Conservation (phyloP, 306 rosid genomes). For the Cicer arietinum region DNA sequence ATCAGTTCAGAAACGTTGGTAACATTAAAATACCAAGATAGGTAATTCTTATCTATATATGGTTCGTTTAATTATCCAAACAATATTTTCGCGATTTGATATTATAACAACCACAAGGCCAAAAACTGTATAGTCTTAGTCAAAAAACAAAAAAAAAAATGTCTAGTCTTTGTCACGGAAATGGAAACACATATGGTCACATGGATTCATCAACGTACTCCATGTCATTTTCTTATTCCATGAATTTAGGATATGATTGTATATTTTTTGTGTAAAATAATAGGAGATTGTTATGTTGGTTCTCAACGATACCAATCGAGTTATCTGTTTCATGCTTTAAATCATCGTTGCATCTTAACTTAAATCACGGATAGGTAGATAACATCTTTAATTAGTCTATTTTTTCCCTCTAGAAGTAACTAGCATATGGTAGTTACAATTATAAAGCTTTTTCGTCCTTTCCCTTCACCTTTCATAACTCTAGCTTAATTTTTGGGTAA, state of each 20-base stretch:
- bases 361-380: slow-evolving; percentile 58
- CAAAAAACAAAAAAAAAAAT: slow-evolving; percentile 30
- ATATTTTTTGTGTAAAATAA: neutral
- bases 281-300: neutral
- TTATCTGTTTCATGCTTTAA: slow-evolving; percentile 34
- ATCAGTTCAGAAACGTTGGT: no score
- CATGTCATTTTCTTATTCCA: slow-evolving; percentile 49
- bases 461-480: slow-evolving; percentile 4
- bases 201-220: slow-evolving; percentile 52
- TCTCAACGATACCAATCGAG: neutral
- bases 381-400: slow-evolving; percentile 38
- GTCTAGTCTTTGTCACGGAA: slow-evolving; percentile 52
- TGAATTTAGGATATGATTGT: slow-evolving; percentile 21
- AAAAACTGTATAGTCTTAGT: slow-evolving; percentile 49
- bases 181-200: slow-evolving; percentile 53
- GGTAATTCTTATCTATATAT: neutral
- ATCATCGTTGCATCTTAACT: slow-evolving; percentile 46
- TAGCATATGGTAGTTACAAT: slow-evolving; percentile 49
- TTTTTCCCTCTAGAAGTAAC: slow-evolving; percentile 47
- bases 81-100: slow-evolving; percentile 36
- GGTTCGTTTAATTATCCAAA: slow-evolving; percentile 30
- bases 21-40: neutral
- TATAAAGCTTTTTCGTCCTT: slow-evolving; percentile 24
- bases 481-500: slow-evolving; percentile 8
- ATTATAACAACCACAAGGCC: slow-evolving; percentile 43